phyloP scores from a whole-genome alignment of 306 rosid species.

The Erythrophleum fordii region DNA sequence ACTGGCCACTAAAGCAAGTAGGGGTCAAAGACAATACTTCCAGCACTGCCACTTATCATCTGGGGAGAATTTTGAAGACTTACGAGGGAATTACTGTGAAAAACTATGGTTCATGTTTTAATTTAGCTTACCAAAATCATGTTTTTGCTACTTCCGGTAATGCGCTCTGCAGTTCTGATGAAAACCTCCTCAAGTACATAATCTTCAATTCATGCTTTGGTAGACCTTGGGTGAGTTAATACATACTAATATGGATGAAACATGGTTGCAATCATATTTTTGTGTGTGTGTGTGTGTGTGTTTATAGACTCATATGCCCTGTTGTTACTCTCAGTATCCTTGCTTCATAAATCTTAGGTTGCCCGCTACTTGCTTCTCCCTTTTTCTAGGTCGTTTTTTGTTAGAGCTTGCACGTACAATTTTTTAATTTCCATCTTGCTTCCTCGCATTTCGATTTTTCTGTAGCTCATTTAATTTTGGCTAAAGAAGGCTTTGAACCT shows the following conservation, averaged over 20 bases:
- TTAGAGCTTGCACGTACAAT: background rate
- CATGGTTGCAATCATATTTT: background rate
- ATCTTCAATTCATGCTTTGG: conserved; percentile 68
- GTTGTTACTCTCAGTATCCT: background rate
- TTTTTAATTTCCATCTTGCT: conserved; percentile 12
- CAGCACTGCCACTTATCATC: conserved; percentile 41
- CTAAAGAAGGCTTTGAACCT: conserved; percentile 29
- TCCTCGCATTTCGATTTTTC: conserved; percentile 20
- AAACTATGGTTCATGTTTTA: conserved; percentile 64
- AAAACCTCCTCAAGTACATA: conserved; percentile 62
- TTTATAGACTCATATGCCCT: background rate
- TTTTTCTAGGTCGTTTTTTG: background rate
- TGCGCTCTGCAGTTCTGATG: conserved; percentile 64
- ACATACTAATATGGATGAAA: background rate
- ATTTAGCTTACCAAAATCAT: conserved; percentile 66
- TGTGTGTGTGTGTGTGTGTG: no score
- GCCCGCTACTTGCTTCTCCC: background rate
- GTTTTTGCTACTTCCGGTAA: conserved; percentile 57
- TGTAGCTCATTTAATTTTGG: conserved; percentile 15
- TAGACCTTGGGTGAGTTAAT: conserved; percentile 70
- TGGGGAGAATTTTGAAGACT: conserved; percentile 64
- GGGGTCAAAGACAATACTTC: conserved; percentile 21
- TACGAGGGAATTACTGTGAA: conserved; percentile 62
- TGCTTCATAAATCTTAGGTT: no score
- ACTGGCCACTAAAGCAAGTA: conserved; percentile 32